Base-by-base conservation (phyloP, 352 stramenopile species). In the Globisporangium cystogenes region DNA sequence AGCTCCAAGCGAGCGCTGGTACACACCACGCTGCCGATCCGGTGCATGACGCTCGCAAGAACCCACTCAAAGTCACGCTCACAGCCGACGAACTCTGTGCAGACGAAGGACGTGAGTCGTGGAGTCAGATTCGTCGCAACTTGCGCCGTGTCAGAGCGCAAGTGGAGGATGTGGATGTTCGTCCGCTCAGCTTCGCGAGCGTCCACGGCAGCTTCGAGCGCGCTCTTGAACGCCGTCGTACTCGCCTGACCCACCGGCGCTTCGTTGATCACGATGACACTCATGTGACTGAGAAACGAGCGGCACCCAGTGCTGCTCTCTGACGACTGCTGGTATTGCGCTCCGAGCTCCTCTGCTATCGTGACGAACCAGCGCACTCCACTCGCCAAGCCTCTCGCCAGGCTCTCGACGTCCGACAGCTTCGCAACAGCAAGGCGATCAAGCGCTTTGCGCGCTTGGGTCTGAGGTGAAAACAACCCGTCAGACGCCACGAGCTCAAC, bases 11-110 rank as follows among this genome's bases (percentile, higher is more conserved):
- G 35, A 33, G 48, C 60, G 35, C 33, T 24, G 31, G 46, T 55
- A 14, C 54, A 63, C 18, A 31, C 37, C 35, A 56, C 39, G 12
- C 49, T 21, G 7, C 23, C 24, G 21, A 60, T 63, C 5, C 55
- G 24, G 7, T 60, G 29, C n/a, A 67, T 40, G 12, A 60, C 50
- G 23, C 37, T 51, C 23, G 55, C 37, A 16, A 67, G 40, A 0
- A 49, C 60, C 55, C 55, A 64, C 44, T 55, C 55, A 16, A 60
- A 40, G 46, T 67, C 55, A 16, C 35, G 51, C 12, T 45, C 43
- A 20, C 55, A 53, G 18, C 12, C 40, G 47, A 42, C 10, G 21
- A 53, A 67, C 21, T 63, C 60, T 21, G 57, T 51, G 14, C 53
- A 54, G 18, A 63, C 7, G 16, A 7, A 23, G 3, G 26, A 39